These are phyloP conservation scores for Clarireedia hainanense DNA, from an alignment of 2,329 filamentous ascomycete genomes.

Conservation along the genomic window DNA sequence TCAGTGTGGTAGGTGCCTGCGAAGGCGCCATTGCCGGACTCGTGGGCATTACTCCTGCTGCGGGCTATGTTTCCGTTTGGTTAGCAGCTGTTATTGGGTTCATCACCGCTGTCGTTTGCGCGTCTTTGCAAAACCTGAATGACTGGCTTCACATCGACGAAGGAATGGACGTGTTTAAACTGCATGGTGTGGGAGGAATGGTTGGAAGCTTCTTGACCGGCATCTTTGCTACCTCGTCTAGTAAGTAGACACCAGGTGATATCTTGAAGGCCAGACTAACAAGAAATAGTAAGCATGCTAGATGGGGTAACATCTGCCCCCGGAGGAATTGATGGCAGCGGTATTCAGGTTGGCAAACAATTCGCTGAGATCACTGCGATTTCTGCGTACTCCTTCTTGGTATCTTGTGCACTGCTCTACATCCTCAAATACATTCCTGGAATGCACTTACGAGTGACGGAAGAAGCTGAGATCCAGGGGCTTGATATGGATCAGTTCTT, in stretches of 20 bases:
- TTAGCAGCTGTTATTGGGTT: conserved; percentile 43
- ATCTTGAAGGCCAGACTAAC: conserved; percentile 1
- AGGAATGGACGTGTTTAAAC: conserved; percentile 51
- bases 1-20: conserved; percentile 44
- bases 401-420: conserved; percentile 45
- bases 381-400: conserved; percentile 45
- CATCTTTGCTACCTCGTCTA: conserved; percentile 41
- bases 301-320: conserved; percentile 40
- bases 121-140: conserved; percentile 36
- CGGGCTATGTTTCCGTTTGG: conserved; percentile 47
- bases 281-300: conserved; percentile 37
- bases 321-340: conserved; percentile 42
- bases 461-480: conserved; percentile 47
- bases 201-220: conserved; percentile 50
- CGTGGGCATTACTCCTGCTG: conserved; percentile 51
- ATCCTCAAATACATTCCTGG: conserved; percentile 51
- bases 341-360: conserved; percentile 48
- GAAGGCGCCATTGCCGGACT: conserved; percentile 48
- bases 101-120: conserved; percentile 38
- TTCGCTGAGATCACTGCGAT: conserved; percentile 49
- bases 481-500: conserved; percentile 44
- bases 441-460: conserved; percentile 44
- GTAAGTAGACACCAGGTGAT: conserved; percentile 11
- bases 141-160: conserved; percentile 47
- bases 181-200: conserved; percentile 52